These are phyloP conservation scores for Acaromyces ingoldii DNA, from an alignment of 1,284 basidiomycete species.

Conservation along the genomic window DNA sequence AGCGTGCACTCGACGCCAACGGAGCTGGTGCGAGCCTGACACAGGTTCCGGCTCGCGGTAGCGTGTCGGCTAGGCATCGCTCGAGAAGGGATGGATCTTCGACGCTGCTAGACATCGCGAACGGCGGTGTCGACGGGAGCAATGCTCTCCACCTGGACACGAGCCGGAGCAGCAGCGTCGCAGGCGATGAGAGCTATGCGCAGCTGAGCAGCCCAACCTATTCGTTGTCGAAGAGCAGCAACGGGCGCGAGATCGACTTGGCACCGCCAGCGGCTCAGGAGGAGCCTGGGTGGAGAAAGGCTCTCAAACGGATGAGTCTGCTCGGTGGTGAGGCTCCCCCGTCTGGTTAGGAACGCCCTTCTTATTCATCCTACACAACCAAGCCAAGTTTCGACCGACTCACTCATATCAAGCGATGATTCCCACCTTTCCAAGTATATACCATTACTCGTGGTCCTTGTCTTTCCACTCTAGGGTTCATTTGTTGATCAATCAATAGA, in stretches of 20 bases:
- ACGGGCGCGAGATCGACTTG: not conserved
- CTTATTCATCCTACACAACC: too few relatives aligned
- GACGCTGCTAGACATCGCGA: conserved; percentile 10
- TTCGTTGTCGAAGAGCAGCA: not conserved
- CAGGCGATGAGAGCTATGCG: conserved; percentile 30
- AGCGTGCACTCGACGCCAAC: too few relatives aligned
- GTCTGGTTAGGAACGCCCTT: too few relatives aligned
- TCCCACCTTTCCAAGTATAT: too few relatives aligned
- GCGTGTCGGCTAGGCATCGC: conserved; percentile 10
- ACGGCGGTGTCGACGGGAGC: conserved; percentile 7
- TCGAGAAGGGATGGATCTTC: conserved; percentile 11
- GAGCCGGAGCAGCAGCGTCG: conserved; percentile 7
- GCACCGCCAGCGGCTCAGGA: conserved; percentile 2
- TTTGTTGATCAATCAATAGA: too few relatives aligned
- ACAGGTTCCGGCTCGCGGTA: too few relatives aligned
- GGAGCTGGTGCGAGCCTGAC: too few relatives aligned
- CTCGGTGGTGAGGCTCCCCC: too few relatives aligned
- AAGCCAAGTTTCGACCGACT: too few relatives aligned
- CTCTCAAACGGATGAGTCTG: conserved; percentile 19
- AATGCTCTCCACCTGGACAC: conserved; percentile 20
- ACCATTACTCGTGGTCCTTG: too few relatives aligned
- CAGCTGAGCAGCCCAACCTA: conserved; percentile 10
- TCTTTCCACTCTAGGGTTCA: too few relatives aligned
- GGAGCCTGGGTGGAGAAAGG: conserved; percentile 24
- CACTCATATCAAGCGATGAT: too few relatives aligned